Evolutionary conservation across 805 yeast genomes (phyloP), one percentile per base, ranked within the genome.

Genomic region (Brettanomyces sp.): DNA sequence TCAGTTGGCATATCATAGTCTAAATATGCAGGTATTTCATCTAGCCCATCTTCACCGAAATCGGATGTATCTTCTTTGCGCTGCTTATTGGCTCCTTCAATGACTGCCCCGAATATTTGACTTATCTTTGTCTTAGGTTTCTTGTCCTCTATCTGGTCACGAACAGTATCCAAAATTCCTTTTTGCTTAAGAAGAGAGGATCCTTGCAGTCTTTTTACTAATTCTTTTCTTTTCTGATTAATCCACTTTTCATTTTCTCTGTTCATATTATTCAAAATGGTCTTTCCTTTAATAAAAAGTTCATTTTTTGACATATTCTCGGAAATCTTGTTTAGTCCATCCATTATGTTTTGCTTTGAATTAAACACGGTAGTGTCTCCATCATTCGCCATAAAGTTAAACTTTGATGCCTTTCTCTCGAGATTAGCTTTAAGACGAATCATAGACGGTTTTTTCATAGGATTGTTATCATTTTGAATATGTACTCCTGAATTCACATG

Each of bases 231-330:
- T 40, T 48, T 48, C 46, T 53, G 41, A 9, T 44, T 49, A n/a
- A 58, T 33, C 55, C 56, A 59, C 39, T 49, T 56, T 21, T 53
- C 59, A 45, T 55, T 55, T 35, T 52, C 61, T 25, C 49, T 50
- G 32, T 56, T 56, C 42, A 59, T 41, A 33, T 55, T 50, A 21
- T 54, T 63, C 36, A 63, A 48, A 21, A 63, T 46, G 0, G 46
- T 45, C 34, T 52, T 62, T 8, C 66, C 58, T 42, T 50, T 58
- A 14, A 40, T 51, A 4, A 62, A 36, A 22, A 63, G 45, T 9
- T 57, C 62, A 46, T 47, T 56, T 36, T 51, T 49, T 36, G 49
- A 44, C 38, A 56, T 49, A 33, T 52, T 58, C 39, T 52, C 51
- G n/a, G 58, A 46, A 11, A 63, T 28, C 39, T 56, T 62, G 9